phyloP scores from a whole-genome alignment of 1,139 yeast genomes.

The Blastobotrys indianensis region DNA sequence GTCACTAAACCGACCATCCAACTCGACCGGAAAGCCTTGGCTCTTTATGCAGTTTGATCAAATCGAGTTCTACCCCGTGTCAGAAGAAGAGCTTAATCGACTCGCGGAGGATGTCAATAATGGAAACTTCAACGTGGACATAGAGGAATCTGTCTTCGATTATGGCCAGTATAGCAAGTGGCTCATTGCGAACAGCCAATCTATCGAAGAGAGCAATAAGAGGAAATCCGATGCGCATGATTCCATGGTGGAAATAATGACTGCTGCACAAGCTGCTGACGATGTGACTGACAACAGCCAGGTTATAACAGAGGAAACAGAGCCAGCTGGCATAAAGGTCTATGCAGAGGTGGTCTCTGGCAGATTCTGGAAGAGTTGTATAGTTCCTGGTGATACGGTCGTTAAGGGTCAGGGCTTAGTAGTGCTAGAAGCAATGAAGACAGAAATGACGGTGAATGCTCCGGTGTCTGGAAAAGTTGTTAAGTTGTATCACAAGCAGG shows the following conservation, averaged over 20 bases:
- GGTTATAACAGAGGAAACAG: slow-evolving; percentile 42
- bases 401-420: slow-evolving; percentile 71
- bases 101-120: slow-evolving; percentile 69
- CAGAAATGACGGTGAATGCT: slow-evolving; percentile 85
- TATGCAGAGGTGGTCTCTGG: slow-evolving; percentile 87
- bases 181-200: slow-evolving; percentile 65
- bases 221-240: slow-evolving; percentile 77
- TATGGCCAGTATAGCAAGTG: slow-evolving; percentile 72
- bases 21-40: slow-evolving; percentile 67
- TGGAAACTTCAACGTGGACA: slow-evolving; percentile 72
- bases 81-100: slow-evolving; percentile 72
- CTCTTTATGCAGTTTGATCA: slow-evolving; percentile 86
- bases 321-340: slow-evolving; percentile 59
- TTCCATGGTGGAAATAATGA: slow-evolving; percentile 13
- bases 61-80: slow-evolving; percentile 86
- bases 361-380: slow-evolving; percentile 91
- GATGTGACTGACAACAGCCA: background rate
- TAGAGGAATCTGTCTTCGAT: slow-evolving; percentile 74
- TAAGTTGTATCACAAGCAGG: slow-evolving; percentile 72
- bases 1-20: slow-evolving; percentile 53
- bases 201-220: slow-evolving; percentile 63
- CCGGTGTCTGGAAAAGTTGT: slow-evolving; percentile 69
- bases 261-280: background rate
- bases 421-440: slow-evolving; percentile 96
- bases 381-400: slow-evolving; percentile 72